A percentile compares a stretch with the other conserved stretches of the same genome.
phyloP scores from a whole-genome alignment of 75 land plant genomes.

The Chamaecyparis obtusa region DNA sequence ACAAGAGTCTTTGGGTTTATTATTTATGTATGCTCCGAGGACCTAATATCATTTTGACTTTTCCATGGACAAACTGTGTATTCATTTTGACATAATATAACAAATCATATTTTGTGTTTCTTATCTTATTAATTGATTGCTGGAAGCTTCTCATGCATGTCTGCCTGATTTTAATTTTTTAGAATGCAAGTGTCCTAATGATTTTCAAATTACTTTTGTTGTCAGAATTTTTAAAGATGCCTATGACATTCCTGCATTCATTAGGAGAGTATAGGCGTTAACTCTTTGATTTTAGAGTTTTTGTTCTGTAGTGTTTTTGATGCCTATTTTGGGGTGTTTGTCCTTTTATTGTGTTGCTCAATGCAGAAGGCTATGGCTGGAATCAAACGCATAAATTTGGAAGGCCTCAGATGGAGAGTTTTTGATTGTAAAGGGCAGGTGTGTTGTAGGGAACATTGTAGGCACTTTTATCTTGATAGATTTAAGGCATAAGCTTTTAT shows the following conservation, averaged over 20 bases:
- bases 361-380: slow-evolving; percentile 91
- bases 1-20: not conserved
- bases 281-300: not conserved
- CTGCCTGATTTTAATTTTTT: too few relatives aligned
- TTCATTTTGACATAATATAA: not conserved
- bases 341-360: not conserved
- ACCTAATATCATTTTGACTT: not conserved
- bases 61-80: not conserved
- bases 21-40: not conserved
- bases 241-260: not conserved
- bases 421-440: slow-evolving; percentile 93
- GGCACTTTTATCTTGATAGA: not conserved
- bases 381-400: slow-evolving; percentile 61
- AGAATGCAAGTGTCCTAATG: not conserved
- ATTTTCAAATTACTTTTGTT: not conserved
- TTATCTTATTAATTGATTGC: not conserved
- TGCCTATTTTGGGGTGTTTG: not conserved
- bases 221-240: not conserved
- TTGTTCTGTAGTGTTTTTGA: not conserved
- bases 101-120: not conserved
- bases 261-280: not conserved
- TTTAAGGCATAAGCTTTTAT: not conserved
- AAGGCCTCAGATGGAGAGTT: slow-evolving; percentile 85
- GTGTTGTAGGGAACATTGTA: not conserved
- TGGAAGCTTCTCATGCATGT: not conserved